Base-by-base conservation (phyloP, 768 basidiomycete species). In the Mycena olivaceomarginata region DNA sequence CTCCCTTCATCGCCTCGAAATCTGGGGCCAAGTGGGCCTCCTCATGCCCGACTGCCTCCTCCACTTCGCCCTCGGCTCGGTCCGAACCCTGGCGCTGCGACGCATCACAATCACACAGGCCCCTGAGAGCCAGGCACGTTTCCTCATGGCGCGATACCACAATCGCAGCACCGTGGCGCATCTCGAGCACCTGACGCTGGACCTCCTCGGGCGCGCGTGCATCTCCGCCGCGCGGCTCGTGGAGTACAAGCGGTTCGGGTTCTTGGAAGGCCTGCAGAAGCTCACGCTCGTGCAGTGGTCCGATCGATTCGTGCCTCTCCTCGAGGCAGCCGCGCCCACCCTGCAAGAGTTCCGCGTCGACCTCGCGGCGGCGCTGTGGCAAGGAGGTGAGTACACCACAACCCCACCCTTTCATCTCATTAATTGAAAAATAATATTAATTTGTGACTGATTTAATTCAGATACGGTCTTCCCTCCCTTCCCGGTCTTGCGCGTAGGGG, bases 301-400 rank as follows among this genome's bases (percentile, higher is more conserved):
- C 15, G 59, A 60, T 60, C 59, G 59, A 15, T 60, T 60, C 59
- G 31, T 37, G 12, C 31, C 59, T 60, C 59, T 60, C 16, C 59
- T 60, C 59, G 59, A 60, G 31, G 31, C 59, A 15, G 37, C 31
- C 31, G 11, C 59, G 11, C 20, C 12, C 11, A 60, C 59, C 13
- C 25, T 60, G 31, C 59, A 25, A 60, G 59, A 60, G 37, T 37
- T 60, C 15, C 59, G 59, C 5, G 31, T 60, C 31, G 59, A 60
- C 59, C 59, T 60, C 31, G 59, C 59, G 31, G 59, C 59, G 4
- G 59, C 59, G 31, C 37, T 60, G 25, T 60, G 59, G 59, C 59
- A 37, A 18, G 59, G 59, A 5, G 59, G 59, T 60, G 31, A 31
- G 31, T 31, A 31, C 31, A 31, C 31, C 4, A 60, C 15, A 31